Percentiles rank a stretch among this genome's conserved stretches.
phyloP scores from a whole-genome alignment of 176 grass and related monocot genomes.

The Oryza officinalis region DNA sequence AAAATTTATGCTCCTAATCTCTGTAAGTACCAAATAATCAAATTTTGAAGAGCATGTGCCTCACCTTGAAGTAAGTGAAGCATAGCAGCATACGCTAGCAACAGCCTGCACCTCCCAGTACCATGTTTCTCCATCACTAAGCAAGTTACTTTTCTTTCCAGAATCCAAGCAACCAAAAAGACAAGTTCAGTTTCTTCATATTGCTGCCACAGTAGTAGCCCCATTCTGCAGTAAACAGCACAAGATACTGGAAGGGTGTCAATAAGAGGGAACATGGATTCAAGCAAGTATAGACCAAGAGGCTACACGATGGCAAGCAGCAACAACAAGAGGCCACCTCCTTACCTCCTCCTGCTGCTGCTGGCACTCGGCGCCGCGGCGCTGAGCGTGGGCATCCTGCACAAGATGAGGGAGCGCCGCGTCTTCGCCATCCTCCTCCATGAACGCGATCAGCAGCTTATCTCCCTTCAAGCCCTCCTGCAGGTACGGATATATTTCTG shows the following conservation, averaged over 20 bases:
- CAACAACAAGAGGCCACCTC: slow-evolving; percentile 42
- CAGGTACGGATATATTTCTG: slow-evolving; percentile 51
- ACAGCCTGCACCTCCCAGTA: neutral
- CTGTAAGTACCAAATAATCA: slow-evolving; percentile 23
- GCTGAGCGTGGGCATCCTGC: slow-evolving; percentile 67
- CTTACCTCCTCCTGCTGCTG: slow-evolving; percentile 63
- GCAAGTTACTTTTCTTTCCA: slow-evolving; percentile 49
- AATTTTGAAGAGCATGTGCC: slow-evolving; percentile 43
- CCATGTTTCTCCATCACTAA: slow-evolving; percentile 34
- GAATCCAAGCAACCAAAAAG: slow-evolving; percentile 51
- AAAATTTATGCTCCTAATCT: neutral
- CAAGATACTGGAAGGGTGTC: slow-evolving; percentile 21
- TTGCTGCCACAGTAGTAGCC: slow-evolving; percentile 32
- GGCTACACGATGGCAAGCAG: slow-evolving; percentile 32
- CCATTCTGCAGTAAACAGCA: slow-evolving; percentile 40
- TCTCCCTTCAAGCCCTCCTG: slow-evolving; percentile 66
- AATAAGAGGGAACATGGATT: slow-evolving; percentile 47
- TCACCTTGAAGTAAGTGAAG: slow-evolving; percentile 32
- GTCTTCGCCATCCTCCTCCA: slow-evolving; percentile 74
- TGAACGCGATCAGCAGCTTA: slow-evolving; percentile 70
- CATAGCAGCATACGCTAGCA: neutral
- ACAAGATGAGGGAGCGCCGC: slow-evolving; percentile 86
- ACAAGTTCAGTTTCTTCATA: slow-evolving; percentile 40
- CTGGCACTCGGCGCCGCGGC: slow-evolving; percentile 57
- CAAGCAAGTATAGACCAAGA: slow-evolving; percentile 50